Evolutionary conservation across 2,329 filamentous ascomycete species (phyloP).

Genomic region (Escovopsis weberi): DNA sequence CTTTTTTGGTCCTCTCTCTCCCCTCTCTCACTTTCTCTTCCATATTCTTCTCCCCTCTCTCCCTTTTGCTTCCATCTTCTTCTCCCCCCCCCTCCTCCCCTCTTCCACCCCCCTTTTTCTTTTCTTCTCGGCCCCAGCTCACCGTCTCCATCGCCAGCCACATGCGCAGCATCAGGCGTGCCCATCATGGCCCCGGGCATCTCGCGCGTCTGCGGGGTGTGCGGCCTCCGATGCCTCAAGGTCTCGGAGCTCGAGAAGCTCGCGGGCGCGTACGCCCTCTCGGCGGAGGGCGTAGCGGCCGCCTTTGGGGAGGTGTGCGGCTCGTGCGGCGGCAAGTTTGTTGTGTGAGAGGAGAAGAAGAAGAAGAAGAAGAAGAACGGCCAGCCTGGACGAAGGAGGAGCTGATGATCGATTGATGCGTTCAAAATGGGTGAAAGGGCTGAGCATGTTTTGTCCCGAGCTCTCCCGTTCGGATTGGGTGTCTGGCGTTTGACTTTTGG

Average conservation of each 20-base stretch:
- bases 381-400: no score
- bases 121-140: not conserved
- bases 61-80: not conserved
- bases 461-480: not conserved
- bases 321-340: slow-evolving; percentile 28
- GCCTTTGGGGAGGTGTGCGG: slow-evolving; percentile 22
- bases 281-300: slow-evolving; percentile 14
- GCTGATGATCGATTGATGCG: not conserved
- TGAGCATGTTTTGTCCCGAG: not conserved
- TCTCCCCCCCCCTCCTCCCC: not conserved
- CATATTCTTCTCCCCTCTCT: not conserved
- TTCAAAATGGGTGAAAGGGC: not conserved
- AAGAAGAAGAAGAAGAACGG: not conserved
- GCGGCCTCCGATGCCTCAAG: slow-evolving; percentile 35
- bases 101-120: not conserved
- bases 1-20: not conserved
- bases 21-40: not conserved
- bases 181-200: slow-evolving; percentile 39
- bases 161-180: slow-evolving; percentile 37
- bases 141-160: slow-evolving; percentile 19
- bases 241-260: slow-evolving; percentile 25
- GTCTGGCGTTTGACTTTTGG: not conserved
- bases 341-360: slow-evolving; percentile 13
- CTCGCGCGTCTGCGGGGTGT: slow-evolving; percentile 40
- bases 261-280: slow-evolving; percentile 16